phyloP scores from a whole-genome alignment of 257 asterid species.

The Anisodus tanguticus region DNA sequence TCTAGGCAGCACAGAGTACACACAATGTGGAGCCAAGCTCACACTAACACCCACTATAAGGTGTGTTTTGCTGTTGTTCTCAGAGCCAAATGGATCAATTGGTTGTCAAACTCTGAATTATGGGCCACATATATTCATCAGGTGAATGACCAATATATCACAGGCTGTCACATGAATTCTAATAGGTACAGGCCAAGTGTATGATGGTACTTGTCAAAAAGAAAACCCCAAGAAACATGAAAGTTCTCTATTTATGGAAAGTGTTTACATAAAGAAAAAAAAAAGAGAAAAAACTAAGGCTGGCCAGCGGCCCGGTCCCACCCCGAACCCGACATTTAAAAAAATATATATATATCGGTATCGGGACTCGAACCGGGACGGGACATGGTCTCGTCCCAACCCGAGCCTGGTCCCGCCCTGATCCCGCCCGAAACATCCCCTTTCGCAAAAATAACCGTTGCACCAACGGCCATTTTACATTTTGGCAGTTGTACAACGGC shows the following conservation, averaged over 20 bases:
- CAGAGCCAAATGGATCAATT: slow-evolving; percentile 21
- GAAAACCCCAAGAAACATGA: neutral
- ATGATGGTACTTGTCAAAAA: slow-evolving; percentile 4
- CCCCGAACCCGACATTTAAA: too few relatives aligned
- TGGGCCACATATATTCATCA: slow-evolving; percentile 7
- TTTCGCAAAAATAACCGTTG: too few relatives aligned
- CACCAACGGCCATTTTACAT: too few relatives aligned
- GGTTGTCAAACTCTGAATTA: neutral
- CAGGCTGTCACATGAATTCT: neutral
- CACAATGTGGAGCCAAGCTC: neutral
- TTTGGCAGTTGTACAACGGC: too few relatives aligned
- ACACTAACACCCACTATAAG: neutral
- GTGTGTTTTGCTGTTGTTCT: neutral
- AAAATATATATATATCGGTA: too few relatives aligned
- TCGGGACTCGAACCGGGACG: too few relatives aligned
- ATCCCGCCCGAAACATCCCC: too few relatives aligned
- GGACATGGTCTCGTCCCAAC: too few relatives aligned
- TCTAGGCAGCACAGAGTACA: slow-evolving; percentile 1
- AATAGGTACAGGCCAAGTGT: neutral
- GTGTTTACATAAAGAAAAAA: neutral
- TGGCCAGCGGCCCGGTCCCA: too few relatives aligned
- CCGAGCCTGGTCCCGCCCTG: too few relatives aligned
- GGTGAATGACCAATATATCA: neutral
- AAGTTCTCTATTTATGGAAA: neutral
- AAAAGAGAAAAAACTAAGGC: neutral